A percentile compares a stretch with the other conserved stretches of the same genome.
phyloP scores from a whole-genome alignment of 495 filamentous ascomycete species.

The Cercophora scortea region DNA sequence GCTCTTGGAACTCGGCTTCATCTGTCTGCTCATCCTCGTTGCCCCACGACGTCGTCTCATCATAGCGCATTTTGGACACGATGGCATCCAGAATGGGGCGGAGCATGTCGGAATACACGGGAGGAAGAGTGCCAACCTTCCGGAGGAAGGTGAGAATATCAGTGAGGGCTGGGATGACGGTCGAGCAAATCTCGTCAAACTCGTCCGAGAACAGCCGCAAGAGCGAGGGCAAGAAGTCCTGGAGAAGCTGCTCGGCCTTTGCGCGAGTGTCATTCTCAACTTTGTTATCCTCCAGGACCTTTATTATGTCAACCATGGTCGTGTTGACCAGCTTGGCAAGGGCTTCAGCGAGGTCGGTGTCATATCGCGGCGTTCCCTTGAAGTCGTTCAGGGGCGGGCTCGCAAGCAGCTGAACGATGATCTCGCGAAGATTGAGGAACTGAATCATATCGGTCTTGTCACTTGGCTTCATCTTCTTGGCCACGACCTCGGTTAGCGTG shows the following conservation, averaged over 20 bases:
- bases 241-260: slow-evolving; percentile 66
- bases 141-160: slow-evolving; percentile 84
- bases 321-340: slow-evolving; percentile 96
- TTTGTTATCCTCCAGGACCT: slow-evolving; percentile 52
- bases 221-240: slow-evolving; percentile 73
- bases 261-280: slow-evolving; percentile 46
- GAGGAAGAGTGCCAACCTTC: slow-evolving; percentile 59
- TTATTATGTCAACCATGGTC: slow-evolving; percentile 74
- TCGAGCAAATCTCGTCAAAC: slow-evolving; percentile 94
- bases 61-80: slow-evolving; percentile 90
- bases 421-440: slow-evolving; percentile 76
- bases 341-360: slow-evolving; percentile 87
- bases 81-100: slow-evolving; percentile 84
- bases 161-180: slow-evolving; percentile 81
- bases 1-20: slow-evolving; percentile 96
- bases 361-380: slow-evolving; percentile 75
- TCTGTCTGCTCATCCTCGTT: slow-evolving; percentile 91
- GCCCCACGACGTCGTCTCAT: slow-evolving; percentile 90
- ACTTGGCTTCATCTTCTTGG: slow-evolving; percentile 90
- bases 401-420: slow-evolving; percentile 71
- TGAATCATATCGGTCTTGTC: slow-evolving; percentile 93
- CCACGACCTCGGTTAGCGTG: slow-evolving; percentile 88
- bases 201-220: slow-evolving; percentile 94
- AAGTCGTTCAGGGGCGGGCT: slow-evolving; percentile 70
- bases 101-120: slow-evolving; percentile 68